phyloP scores from a whole-genome alignment of 2,329 filamentous ascomycete genomes.

The Fusarium proliferatum region DNA sequence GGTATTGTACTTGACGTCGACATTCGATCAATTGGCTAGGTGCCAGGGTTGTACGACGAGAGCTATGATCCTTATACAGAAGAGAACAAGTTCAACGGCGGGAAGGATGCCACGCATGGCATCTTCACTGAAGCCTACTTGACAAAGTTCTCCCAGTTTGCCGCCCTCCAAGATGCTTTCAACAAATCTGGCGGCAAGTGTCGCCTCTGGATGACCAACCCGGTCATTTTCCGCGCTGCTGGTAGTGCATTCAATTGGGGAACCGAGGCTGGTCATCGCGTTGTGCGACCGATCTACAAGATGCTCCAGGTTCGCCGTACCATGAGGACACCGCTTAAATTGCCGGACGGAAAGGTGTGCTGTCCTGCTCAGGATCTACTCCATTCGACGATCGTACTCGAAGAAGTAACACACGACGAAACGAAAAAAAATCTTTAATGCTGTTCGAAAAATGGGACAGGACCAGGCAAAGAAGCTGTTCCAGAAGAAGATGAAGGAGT shows the following conservation, averaged over 20 bases:
- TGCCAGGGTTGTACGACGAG: not conserved
- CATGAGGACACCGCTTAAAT: not conserved
- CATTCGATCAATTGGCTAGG: not conserved
- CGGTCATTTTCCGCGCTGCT: not conserved
- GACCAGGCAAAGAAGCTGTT: not conserved
- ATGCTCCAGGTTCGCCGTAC: not conserved
- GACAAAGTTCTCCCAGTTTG: not conserved
- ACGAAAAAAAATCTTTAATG: fast-evolving
- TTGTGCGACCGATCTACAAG: not conserved
- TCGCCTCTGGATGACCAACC: not conserved
- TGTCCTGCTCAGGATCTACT: not conserved
- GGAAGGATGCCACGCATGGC: fast-evolving
- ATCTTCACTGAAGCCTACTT: not conserved
- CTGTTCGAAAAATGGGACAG: fast-evolving
- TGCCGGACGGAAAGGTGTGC: not conserved
- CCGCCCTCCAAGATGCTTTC: fast-evolving
- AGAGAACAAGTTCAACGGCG: too few relatives aligned
- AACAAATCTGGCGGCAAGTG: not conserved
- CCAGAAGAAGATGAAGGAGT: not conserved
- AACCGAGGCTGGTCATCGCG: not conserved
- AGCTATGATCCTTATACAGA: not conserved
- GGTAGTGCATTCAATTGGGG: not conserved
- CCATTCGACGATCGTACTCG: fast-evolving
- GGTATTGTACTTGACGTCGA: not conserved
- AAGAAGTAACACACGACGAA: not conserved